Evolutionary conservation across 305 asterid species (phyloP), one percentile per base, ranked within the genome.

Genomic region (Lippia alba): DNA sequence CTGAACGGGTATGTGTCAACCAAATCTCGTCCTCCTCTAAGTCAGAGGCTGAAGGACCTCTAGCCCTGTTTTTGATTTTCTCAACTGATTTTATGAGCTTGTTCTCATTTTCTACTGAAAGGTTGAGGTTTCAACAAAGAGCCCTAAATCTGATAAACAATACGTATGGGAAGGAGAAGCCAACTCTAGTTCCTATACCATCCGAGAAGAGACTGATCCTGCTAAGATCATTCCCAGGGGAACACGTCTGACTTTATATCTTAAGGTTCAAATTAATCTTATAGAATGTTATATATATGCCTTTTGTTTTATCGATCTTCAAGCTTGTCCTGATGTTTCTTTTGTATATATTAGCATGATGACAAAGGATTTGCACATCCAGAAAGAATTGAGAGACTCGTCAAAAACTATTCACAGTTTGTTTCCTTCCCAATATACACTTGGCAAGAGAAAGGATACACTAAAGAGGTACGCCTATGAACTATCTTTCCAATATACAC

Each of bases 51-150:
- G 53, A 36, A 36, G 41, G 41, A 36, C 41, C 53, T 53, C 55
- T 57, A 10, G 6, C 73, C 41, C 18, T 74, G 69, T 57, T 39
- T 20, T 24, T 62, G 18, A 53, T 69, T 6, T 40, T 58, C 56
- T 56, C 7, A 9, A 16, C 65, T 71, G 46, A 41, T 61, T 17
- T 45, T 55, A 44, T 19, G 30, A 14, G 12, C 54, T 50, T 64
- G 46, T 41, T 63, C 14, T 58, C 12, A 16, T 66, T 70, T 66
- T 30, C 55, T 33, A 62, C 16, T 78, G 57, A 53, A 63, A 95
- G 99, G 98, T 95, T 75, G 99, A 92, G 83, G 99, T 95, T 74
- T 95, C 99, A 9, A 87, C 99, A 48, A 95, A 89, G 86, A 92
- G 97, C 84, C 96, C 99, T 41, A 95, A 86, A 76, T 95, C 98